Conservation (phyloP, 495 filamentous ascomycete species). For the Tuber microsphaerosporum region DNA sequence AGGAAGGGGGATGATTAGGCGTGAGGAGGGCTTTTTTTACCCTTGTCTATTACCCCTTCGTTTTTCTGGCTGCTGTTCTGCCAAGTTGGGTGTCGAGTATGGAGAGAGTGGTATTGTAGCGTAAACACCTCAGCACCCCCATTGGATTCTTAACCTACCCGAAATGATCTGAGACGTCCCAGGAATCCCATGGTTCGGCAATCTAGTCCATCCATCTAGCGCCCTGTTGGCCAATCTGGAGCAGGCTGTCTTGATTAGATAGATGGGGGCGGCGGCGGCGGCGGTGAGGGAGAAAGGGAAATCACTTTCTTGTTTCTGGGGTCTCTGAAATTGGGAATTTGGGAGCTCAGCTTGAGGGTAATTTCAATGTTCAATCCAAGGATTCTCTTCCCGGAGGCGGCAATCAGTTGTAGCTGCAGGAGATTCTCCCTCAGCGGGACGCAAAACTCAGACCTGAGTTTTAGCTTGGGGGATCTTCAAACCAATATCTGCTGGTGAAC, state of each 20-base stretch:
- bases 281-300: neutral
- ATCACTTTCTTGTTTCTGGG: neutral
- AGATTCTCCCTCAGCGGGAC: neutral
- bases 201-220: neutral
- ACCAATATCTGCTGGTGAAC: neutral
- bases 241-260: neutral
- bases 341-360: constrained; percentile 1
- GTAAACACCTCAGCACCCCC: neutral
- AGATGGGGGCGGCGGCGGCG: neutral
- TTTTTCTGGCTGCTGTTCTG: neutral
- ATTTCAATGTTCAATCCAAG: neutral
- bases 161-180: constrained; percentile 4
- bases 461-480: neutral
- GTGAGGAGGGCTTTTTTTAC: neutral
- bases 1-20: neutral
- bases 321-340: neutral
- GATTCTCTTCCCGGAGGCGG: neutral
- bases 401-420: neutral
- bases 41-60: neutral
- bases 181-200: neutral
- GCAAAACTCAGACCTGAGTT: neutral
- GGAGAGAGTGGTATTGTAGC: neutral
- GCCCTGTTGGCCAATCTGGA: neutral
- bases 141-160: constrained; percentile 1
- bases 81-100: neutral